phyloP scores from a whole-genome alignment of 805 yeast species.

The Lipomyces japonicus region DNA sequence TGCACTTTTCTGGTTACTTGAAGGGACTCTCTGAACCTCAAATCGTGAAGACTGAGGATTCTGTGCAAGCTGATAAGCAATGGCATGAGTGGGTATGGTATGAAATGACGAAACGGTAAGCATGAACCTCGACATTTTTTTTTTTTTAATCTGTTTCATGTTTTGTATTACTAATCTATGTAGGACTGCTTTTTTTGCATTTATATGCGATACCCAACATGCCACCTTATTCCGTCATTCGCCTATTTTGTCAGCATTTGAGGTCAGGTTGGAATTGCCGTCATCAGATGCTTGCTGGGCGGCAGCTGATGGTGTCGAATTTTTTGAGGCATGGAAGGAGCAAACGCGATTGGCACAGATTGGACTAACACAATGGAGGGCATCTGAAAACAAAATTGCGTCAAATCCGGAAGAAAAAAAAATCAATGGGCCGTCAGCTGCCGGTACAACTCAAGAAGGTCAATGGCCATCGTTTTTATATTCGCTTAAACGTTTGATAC shows the following conservation, averaged over 20 bases:
- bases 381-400: slow-evolving; percentile 1
- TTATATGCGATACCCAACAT: slow-evolving; percentile 43
- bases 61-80: slow-evolving; percentile 22
- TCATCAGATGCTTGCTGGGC: slow-evolving; percentile 47
- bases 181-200: slow-evolving; percentile 44
- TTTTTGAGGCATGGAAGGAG: slow-evolving; percentile 13
- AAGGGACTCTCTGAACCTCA: slow-evolving; percentile 31
- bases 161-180: background rate
- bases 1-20: slow-evolving; percentile 35
- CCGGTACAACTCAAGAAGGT: slow-evolving; percentile 5
- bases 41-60: slow-evolving; percentile 20
- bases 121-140: too few relatives aligned
- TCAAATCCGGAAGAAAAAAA: background rate
- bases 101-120: slow-evolving; percentile 42
- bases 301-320: slow-evolving; percentile 32
- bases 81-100: slow-evolving; percentile 49
- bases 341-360: slow-evolving; percentile 15
- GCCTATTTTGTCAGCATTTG: slow-evolving; percentile 43
- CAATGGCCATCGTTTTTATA: slow-evolving; percentile 26
- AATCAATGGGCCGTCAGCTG: background rate
- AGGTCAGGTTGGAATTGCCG: slow-evolving; percentile 46
- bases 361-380: slow-evolving; percentile 13
- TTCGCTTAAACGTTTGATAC: slow-evolving; percentile 22
- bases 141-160: background rate
- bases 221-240: slow-evolving; percentile 39